A percentile compares a stretch with the other conserved stretches of the same genome.
phyloP scores from a whole-genome alignment of 2,329 filamentous ascomycete genomes.

The Ophiocordyceps camponoti-leonardi region DNA sequence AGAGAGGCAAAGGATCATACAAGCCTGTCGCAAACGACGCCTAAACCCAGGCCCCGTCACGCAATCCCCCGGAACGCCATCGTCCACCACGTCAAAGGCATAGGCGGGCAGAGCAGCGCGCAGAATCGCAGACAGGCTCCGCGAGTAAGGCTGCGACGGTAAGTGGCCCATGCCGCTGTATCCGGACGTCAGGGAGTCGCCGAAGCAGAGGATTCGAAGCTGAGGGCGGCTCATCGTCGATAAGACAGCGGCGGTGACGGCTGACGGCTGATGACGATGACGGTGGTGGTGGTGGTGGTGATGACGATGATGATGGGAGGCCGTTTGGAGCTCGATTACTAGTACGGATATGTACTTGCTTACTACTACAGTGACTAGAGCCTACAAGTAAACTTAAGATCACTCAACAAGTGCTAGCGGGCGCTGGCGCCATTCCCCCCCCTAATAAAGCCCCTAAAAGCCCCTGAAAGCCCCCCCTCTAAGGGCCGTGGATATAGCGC shows the following conservation, averaged over 20 bases:
- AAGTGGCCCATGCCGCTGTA: slow-evolving; percentile 23
- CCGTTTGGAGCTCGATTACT: too few species aligned
- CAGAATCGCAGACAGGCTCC: slow-evolving; percentile 27
- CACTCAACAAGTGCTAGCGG: too few species aligned
- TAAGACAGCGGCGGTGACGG: too few species aligned
- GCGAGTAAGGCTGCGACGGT: slow-evolving; percentile 35
- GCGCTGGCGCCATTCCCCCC: too few species aligned
- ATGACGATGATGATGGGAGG: neutral
- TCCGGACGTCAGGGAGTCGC: slow-evolving; percentile 46
- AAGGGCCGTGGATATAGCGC: too few species aligned
- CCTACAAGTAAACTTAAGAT: too few species aligned
- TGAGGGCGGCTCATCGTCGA: neutral
- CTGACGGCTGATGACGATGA: slow-evolving; percentile 7
- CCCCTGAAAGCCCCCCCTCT: too few species aligned
- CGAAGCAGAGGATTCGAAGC: slow-evolving; percentile 44
- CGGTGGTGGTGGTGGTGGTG: neutral
- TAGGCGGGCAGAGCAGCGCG: slow-evolving; percentile 24
- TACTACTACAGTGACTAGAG: too few species aligned
- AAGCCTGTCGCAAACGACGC: slow-evolving; percentile 10
- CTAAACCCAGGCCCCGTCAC: slow-evolving; percentile 18
- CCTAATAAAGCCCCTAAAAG: too few species aligned
- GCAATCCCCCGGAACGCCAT: slow-evolving; percentile 34
- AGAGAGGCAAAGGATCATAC: slow-evolving; percentile 15
- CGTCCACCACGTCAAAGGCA: slow-evolving; percentile 25
- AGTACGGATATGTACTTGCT: too few species aligned